phyloP scores from a whole-genome alignment of 768 basidiomycete species.

The Dioszegia hungarica region DNA sequence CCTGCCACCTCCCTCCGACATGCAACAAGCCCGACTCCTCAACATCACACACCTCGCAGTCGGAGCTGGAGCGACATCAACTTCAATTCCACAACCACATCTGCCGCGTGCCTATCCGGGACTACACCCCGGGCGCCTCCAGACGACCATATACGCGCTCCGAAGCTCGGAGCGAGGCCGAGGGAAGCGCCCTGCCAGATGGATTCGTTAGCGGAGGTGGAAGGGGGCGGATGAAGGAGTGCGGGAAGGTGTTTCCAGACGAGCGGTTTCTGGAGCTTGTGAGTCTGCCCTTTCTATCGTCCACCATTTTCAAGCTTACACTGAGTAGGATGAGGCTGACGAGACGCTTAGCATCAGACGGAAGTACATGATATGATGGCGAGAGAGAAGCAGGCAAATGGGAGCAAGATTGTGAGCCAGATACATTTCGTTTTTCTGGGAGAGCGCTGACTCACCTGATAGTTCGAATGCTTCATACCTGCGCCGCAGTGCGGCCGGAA shows the following conservation, averaged over 20 bases:
- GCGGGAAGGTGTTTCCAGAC: conserved; percentile 81
- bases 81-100: conserved; percentile 53
- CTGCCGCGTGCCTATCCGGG: conserved; percentile 79
- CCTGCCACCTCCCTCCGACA: conserved; percentile 63
- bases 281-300: conserved; percentile 46
- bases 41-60: conserved; percentile 61
- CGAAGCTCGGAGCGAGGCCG: background rate
- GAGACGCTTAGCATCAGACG: conserved; percentile 40
- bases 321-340: background rate
- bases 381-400: conserved; percentile 67
- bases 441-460: background rate
- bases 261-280: conserved; percentile 72
- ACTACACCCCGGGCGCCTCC: conserved; percentile 42
- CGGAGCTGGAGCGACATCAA: conserved; percentile 76
- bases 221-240: conserved; percentile 50
- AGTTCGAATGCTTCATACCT: conserved; percentile 75
- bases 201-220: conserved; percentile 19
- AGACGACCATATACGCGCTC: background rate
- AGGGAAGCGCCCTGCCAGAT: conserved; percentile 11
- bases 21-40: conserved; percentile 57
- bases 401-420: conserved; percentile 71
- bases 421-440: background rate
- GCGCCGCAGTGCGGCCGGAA: conserved; percentile 54
- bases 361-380: conserved; percentile 85
- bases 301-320: background rate